Evolutionary conservation across 768 basidiomycete genomes (phyloP), one percentile per base, ranked within the genome.

Genomic region (Rhodotorula toruloides): DNA sequence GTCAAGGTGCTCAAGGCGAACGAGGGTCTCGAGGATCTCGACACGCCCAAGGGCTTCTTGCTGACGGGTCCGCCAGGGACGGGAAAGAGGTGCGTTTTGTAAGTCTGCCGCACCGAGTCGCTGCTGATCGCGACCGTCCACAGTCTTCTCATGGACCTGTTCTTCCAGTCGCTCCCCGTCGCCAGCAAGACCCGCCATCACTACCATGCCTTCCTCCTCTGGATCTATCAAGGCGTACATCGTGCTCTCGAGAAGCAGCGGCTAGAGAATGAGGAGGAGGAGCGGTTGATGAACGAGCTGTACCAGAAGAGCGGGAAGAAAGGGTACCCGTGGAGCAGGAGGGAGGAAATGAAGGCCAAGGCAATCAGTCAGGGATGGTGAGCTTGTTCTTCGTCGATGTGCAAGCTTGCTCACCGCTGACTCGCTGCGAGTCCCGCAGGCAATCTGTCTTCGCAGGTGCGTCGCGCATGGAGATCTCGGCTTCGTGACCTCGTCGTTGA

Each of bases 191-290:
- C 79, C 9, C 80, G 84, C 44, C 82, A 81, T 59, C 84, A 85
- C 75, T 85, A 85, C 74, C 83, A 80, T 74, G 79, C 83, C 60
- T 81, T 85, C 66, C 81, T 84, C 0, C 77, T 86, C 6, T 82
- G 81, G 42, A 77, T 86, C 11, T 85, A 84, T 72, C 64, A 67
- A 47, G 66, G 50, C 4, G 68, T 69, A 5, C 46, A 76, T 73
- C 74, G 72, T 17, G 71, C 66, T 7, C 67, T 74, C 17, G 71
- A 72, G 54, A 63, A 65, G 58, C 77, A 75, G 53, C 72, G 73
- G 19, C 72, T 74, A 5, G 73, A 65, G 34, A 61, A 74, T 39
- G 74, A 74, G 29, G 63, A 60, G 34, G 69, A 73, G 49, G 74
- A 72, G 44, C 69, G 73, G 39, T 65, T 60, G 22, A 63, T 63